Base-by-base conservation (phyloP, 805 yeast species). In the Saturnispora dispora region DNA sequence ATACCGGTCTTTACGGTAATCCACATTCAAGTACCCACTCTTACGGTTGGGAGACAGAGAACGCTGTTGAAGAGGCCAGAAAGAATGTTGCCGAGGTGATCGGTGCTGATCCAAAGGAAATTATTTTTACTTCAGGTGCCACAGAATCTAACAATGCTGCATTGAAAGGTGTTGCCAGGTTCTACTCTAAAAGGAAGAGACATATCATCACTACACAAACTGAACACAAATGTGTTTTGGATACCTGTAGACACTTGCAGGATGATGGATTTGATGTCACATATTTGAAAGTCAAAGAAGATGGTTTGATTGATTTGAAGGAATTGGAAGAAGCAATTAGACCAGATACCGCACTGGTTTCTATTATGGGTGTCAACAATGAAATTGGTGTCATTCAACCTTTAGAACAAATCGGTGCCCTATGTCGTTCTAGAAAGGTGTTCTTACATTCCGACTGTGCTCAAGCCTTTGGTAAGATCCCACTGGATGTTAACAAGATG, bases 331-430 rank as follows among this genome's bases (percentile, higher is more conserved):
- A 76, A 36, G 83, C 93, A 40, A 90, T 93, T 53, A 80, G 96
- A 56, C 89, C 89, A 60, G 96, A 89, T 61, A 93, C 99, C 8
- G 82, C 82, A 51, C 69, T 93, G 53, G 96, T 93, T 17, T 87
- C 96, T 15, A 76, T 91, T 41, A 93, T 93, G 99, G 91, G 96
- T 28, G 99, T 93, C 46, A 93, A 93, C 73, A 93, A 93, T 69
- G 99, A 93, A 74, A 93, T 93, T 61, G 99, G 99, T 52, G 98
- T 93, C 42, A 81, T 89, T 63, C 99, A 93, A 74, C 98, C 98
- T 10, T 72, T 93, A 52, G 93, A 88, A 62, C 96, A 89, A 68
- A 93, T 93, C 61, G 99, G 99, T 46, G 70, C 74, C 51, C 74
- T 93, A 52, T 93, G 99, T 71, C 78, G 90, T 57, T 78, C 81